These are phyloP conservation scores for Colletotrichum sp. DNA, from an alignment of 2,329 filamentous ascomycete genomes.

Conservation along the genomic window DNA sequence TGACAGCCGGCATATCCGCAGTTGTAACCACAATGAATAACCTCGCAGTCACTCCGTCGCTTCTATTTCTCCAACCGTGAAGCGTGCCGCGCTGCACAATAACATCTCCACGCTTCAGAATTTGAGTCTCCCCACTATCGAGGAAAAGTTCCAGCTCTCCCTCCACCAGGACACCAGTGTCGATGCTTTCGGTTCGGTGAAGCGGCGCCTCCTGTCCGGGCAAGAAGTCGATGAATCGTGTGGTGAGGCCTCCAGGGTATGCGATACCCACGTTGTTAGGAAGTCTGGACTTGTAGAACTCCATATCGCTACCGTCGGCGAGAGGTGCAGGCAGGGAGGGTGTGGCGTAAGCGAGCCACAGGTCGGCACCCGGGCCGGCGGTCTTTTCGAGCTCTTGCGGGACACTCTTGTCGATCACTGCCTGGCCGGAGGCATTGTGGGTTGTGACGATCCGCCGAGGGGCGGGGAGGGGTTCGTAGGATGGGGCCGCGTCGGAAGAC, in stretches of 20 bases:
- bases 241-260: conserved; percentile 42
- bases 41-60: conserved; percentile 46
- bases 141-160: conserved; percentile 56
- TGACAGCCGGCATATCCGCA: not conserved
- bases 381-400: conserved; percentile 10
- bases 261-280: conserved; percentile 28
- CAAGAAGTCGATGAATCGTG: conserved; percentile 51
- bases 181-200: conserved; percentile 59
- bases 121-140: conserved; percentile 52
- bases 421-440: conserved; percentile 35
- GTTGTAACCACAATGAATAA: conserved; percentile 29
- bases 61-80: conserved; percentile 56
- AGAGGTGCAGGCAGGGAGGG: conserved; percentile 25
- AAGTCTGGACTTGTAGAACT: conserved; percentile 25
- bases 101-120: conserved; percentile 55
- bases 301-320: conserved; percentile 22
- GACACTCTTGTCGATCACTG: conserved; percentile 35
- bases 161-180: conserved; percentile 61
- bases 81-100: conserved; percentile 61
- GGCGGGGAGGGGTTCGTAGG: not conserved
- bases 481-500: not conserved
- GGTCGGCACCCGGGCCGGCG: conserved; percentile 21
- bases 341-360: conserved; percentile 29
- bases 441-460: conserved; percentile 29
- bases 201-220: conserved; percentile 43